Conservation (phyloP, 2,329 filamentous ascomycete genomes). For the Orbilia ellipsospora region DNA sequence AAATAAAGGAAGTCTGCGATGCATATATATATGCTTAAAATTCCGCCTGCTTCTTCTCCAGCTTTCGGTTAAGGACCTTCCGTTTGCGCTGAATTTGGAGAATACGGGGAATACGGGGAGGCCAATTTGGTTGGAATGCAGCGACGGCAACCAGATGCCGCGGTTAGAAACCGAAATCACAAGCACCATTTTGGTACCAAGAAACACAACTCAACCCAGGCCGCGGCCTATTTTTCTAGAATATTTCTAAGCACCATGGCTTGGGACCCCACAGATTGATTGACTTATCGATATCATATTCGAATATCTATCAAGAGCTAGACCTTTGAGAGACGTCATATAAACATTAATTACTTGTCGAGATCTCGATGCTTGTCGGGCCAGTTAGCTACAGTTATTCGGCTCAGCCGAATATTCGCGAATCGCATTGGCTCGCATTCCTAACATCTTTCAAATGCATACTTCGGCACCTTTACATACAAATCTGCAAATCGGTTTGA, state of each 20-base stretch:
- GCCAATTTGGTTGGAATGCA: slow-evolving; percentile 8
- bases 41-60: slow-evolving; percentile 22
- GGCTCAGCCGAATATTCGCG: no score
- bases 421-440: not conserved
- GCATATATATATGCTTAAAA: slow-evolving; percentile 15
- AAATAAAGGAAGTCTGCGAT: slow-evolving; percentile 21
- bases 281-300: no score
- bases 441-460: not conserved
- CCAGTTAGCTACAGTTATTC: not conserved
- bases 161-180: slow-evolving; percentile 49
- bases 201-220: not conserved
- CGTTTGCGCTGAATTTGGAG: slow-evolving; percentile 10
- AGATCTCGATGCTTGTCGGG: not conserved
- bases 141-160: slow-evolving; percentile 27
- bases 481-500: no score
- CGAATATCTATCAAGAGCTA: no score
- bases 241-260: not conserved
- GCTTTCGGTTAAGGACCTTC: slow-evolving; percentile 42
- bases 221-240: slow-evolving; percentile 54
- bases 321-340: no score
- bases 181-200: slow-evolving; percentile 14
- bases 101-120: slow-evolving; percentile 13
- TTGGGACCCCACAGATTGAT: no score
- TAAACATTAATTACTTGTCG: not conserved
- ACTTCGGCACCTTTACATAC: not conserved